Evolutionary conservation across 495 filamentous ascomycete species (phyloP), one percentile per base, ranked within the genome.

Genomic region (Penicillium lividum): DNA sequence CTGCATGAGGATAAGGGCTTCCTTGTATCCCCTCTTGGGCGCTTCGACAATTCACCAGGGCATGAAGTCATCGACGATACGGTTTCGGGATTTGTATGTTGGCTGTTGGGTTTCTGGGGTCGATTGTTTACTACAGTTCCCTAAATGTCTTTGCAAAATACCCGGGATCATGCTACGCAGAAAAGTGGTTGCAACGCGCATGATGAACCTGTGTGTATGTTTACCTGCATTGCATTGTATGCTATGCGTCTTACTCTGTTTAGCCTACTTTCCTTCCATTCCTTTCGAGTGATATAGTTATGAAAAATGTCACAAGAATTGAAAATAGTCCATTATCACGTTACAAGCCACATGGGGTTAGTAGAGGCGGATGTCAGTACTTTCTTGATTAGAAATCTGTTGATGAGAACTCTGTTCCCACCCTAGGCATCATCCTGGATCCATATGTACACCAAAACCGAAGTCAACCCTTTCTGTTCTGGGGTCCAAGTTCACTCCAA

Each of bases 241-340:
- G 65, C 64, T 62, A 64, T 56, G 53, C 68, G 57, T 64, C 56
- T 63, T 67, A 44, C 64, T 76, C 70, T 72, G 57, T 67, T 72
- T 76, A 75, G 67, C 71, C 71, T 60, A 68, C 65, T 72, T 69
- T 65, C 62, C 71, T 70, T 74, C 69, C 61, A 67, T 68, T 61
- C 69, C 68, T 73, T 73, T 73, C 59, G 60, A 71, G 71, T 77
- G 67, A 78, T 80, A 77, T 63, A 77, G 55, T 69, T 67, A 77
- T 69, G 69, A 53, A 76, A 68, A 69, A 68, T 65, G 70, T 73
- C 69, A 76, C 70, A 74, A 70, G 64, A 74, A 77, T 72, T 67
- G 56, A 71, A 71, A 66, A 60, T 44, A 43, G 15, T 55, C 22
- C 38, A 29, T 42, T 2, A 31, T 51, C 5, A 33, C 22, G 22